Evolutionary conservation across 176 grass and related monocot genomes (phyloP), one percentile per base, ranked within the genome.

Genomic region (Oryza brachyantha): DNA sequence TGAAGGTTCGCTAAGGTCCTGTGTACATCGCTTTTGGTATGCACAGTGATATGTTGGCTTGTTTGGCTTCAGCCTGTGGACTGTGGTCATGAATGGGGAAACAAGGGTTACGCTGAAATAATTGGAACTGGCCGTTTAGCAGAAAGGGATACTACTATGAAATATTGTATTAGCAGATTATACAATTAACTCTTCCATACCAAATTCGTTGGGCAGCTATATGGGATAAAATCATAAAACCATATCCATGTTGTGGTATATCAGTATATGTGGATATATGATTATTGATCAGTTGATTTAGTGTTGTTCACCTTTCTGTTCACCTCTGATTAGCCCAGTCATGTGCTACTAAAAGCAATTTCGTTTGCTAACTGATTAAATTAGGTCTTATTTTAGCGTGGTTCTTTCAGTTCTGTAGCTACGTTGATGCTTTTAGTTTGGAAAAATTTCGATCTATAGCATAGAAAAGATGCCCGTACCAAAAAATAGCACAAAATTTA

Each of bases 1-100:
- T 19, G 92, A 98, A 98, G 92, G 95, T 98, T 86, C 21, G 1
- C 24, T 74, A 19, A 17, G 77, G 28, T 70, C 2, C 12, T 29
- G 2, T 21, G 7, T 41, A 25, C 39, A 60, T 57, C 75, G 26
- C 17, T 27, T 11, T 21, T 46, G 17, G 32, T 65, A 9, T 4
- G 0, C 42, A 25, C 19, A 21, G 13, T 45, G 14, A 45, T 70
- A 16, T 17, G 29, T 42, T 40, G n/a, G 10, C 40, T 50, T 81
- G 64, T 16, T 75, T 29, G 61, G 31, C 4, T 39, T 34, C 46
- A 57, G 8, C 24, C 52, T n/a, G 52, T 24, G 25, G 41, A 32
- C 26, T 4, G 10, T 81, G 19, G 3, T 70, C 31, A 63, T 70
- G 64, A 70, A 55, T n/a, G 8, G 17, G 64, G n/a, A 54, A 31